Conservation (phyloP, 257 asterid species). For the Parsonsia alboflavescens region DNA sequence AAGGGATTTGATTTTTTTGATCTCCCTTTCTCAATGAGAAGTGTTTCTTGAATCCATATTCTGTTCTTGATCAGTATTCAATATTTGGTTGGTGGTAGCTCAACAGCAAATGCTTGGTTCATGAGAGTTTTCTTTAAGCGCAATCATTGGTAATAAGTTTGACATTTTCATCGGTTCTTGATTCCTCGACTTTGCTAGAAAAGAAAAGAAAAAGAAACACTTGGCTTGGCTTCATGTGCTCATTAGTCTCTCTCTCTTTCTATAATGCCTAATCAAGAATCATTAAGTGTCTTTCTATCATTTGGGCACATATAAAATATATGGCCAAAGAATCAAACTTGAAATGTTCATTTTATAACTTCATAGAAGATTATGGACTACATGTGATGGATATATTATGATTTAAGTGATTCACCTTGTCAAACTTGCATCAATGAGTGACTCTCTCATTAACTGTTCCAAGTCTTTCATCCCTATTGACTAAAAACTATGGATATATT, state of each 20-base stretch:
- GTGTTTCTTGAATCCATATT: constrained; percentile 8
- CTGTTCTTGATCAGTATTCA: constrained; percentile 9
- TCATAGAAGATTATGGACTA: too few species aligned
- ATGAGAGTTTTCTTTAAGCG: constrained; percentile 14
- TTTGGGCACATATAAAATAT: too few species aligned
- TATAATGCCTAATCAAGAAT: too few species aligned
- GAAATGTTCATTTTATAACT: too few species aligned
- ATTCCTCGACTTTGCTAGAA: constrained; percentile 17
- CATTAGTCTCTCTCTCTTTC: neutral
- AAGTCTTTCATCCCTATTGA: too few species aligned
- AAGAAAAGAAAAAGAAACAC: neutral
- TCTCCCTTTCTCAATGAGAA: constrained; percentile 10
- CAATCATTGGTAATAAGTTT: constrained; percentile 26
- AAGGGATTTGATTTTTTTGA: constrained; percentile 12
- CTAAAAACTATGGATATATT: too few species aligned
- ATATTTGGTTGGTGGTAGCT: constrained; percentile 26
- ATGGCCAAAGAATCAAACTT: too few species aligned
- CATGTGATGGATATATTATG: too few species aligned
- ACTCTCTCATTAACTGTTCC: too few species aligned
- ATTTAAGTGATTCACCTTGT: too few species aligned
- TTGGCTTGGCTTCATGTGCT: constrained; percentile 21
- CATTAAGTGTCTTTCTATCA: too few species aligned
- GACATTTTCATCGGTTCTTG: constrained; percentile 16
- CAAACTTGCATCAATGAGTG: too few species aligned
- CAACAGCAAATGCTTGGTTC: constrained; percentile 28